These are phyloP conservation scores for Cenococcum geophilum DNA, from an alignment of 495 filamentous ascomycete species.

Conservation along the genomic window DNA sequence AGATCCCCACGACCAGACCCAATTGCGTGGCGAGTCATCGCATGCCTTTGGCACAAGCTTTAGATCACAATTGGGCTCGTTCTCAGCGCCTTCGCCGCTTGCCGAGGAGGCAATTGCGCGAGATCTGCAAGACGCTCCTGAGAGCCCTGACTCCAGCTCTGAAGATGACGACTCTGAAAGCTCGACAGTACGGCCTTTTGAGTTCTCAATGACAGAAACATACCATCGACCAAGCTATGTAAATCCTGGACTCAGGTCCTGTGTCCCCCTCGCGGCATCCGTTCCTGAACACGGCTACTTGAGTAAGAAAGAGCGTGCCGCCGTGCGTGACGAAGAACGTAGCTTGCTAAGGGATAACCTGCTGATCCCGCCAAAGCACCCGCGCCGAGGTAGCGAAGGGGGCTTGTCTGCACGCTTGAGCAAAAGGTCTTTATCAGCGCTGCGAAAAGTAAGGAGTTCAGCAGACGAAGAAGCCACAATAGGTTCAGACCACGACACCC, in stretches of 20 bases:
- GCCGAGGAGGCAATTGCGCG: constrained; percentile 64
- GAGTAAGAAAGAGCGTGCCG: constrained; percentile 55
- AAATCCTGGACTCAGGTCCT: constrained; percentile 49
- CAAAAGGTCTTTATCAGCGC: constrained; percentile 24
- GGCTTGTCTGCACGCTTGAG: constrained; percentile 9
- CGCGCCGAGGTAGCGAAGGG: constrained; percentile 28
- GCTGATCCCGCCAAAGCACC: constrained; percentile 60
- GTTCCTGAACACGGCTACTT: constrained; percentile 47
- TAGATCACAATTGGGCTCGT: constrained; percentile 25
- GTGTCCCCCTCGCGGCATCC: constrained; percentile 37
- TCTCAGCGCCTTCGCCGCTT: constrained; percentile 44
- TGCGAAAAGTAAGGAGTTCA: constrained; percentile 29
- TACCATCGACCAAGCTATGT: constrained; percentile 63
- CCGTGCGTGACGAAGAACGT: constrained; percentile 65
- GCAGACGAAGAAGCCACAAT: constrained; percentile 31
- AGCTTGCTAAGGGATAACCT: constrained; percentile 72
- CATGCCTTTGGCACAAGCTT: not conserved
- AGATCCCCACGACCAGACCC: not conserved
- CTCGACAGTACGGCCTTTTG: constrained; percentile 41
- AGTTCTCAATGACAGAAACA: constrained; percentile 58
- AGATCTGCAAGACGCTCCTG: constrained; percentile 55
- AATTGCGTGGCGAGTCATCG: not conserved
- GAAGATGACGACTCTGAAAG: constrained; percentile 43
- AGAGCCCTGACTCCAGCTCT: constrained; percentile 15
- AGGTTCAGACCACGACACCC: constrained; percentile 15